Conservation (phyloP, 2,329 filamentous ascomycete genomes). For the Penicillium sp. region DNA sequence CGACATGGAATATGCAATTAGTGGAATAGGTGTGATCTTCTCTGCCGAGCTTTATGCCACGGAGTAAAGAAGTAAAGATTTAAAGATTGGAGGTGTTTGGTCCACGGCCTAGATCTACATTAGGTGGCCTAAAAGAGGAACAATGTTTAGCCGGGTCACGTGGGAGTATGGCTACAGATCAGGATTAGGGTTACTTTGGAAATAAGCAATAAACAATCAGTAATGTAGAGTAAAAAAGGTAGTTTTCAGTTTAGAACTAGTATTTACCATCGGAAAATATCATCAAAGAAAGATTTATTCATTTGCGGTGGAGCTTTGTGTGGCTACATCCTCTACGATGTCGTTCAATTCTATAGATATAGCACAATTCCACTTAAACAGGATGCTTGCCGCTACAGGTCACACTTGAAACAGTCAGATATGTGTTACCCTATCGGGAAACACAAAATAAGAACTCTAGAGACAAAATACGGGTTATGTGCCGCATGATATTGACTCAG, state of each 20-base stretch:
- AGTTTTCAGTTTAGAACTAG: neutral
- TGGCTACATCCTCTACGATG: neutral
- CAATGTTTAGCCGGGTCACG: constrained; percentile 26
- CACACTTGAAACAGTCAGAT: too few relatives aligned
- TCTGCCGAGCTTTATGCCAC: neutral
- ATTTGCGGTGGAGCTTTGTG: neutral
- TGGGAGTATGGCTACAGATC: neutral
- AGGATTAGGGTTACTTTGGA: neutral
- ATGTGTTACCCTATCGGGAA: too few relatives aligned
- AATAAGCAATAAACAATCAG: neutral
- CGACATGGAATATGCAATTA: neutral
- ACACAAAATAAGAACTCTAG: too few relatives aligned
- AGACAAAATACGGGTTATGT: too few relatives aligned
- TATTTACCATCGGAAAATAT: neutral
- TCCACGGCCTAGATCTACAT: constrained; percentile 11
- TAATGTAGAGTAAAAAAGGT: neutral
- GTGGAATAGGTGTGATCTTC: neutral
- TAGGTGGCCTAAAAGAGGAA: constrained; percentile 18
- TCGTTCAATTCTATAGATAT: neutral
- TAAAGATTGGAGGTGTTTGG: constrained; percentile 3
- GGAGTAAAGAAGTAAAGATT: neutral
- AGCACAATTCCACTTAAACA: too few relatives aligned
- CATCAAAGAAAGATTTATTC: accelerated
- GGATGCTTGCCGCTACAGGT: too few relatives aligned
- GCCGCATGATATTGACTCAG: too few relatives aligned